Evolutionary conservation across 75 land plant species (phyloP), one percentile per base, ranked within the genome.

Genomic region (Pinus taeda): DNA sequence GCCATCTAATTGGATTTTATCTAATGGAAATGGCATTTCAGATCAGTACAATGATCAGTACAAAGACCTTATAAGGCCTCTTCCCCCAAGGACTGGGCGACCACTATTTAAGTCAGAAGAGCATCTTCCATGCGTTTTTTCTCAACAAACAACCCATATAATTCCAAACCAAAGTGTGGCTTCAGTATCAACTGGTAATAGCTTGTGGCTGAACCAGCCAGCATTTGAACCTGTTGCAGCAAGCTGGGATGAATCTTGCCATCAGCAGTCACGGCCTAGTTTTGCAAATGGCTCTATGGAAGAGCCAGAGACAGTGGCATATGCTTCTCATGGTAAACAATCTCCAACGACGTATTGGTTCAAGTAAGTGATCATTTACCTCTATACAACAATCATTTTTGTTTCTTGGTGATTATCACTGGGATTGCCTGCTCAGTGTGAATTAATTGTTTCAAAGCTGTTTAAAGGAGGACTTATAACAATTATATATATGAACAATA

Each of bases 21-120:
- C 88, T 15, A 26, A 57, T 15, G 88, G 77, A 20, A 74, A 22
- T 53, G 83, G 73, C 71, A 76, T 79, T 74, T 57, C 81, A 57
- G 79, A 79, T 45, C 77, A 64, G 75, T 84, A 90, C 69, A 69
- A 69, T 45, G 79, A 79, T 45, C 77, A 64, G 75, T 84, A 90
- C 69, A 69, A 69, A 7, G 90, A 85, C 61, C 30, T 76, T 57
- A 42, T 74, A 57, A 79, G 78, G 42, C 85, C 80, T 64, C 22
- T 53, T 60, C 42, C 84, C 57, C 80, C 58, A 12, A 77, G 83
- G 73, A 57, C 82, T 65, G 62, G 80, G 67, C 64, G 33, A 26
- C 63, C 83, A 13, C 69, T 77, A 33, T 83, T 81, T 75, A 56
- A 81, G 26, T 75, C 56, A 37, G 85, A 85, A 57, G 78, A 81